Conservation (phyloP, 176 grass and related monocot genomes). For the Oryza officinalis region DNA sequence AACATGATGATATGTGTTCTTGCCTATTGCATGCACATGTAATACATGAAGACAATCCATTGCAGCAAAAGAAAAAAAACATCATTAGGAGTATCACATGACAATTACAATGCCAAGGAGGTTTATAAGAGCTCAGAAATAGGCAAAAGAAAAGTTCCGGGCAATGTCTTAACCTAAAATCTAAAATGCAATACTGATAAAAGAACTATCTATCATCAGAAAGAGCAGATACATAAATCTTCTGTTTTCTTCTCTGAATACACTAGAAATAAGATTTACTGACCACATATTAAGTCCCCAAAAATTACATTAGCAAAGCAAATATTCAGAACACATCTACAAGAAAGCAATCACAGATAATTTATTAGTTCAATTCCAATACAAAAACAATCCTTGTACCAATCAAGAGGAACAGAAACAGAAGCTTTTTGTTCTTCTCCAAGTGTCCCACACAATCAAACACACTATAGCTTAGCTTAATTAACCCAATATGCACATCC, state of each 20-base stretch:
- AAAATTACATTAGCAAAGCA: background rate
- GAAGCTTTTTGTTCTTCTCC: constrained; percentile 27
- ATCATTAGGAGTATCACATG: background rate
- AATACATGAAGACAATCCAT: background rate
- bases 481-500: background rate
- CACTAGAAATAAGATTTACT: constrained; percentile 8
- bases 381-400: constrained; percentile 25
- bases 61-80: background rate
- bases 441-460: background rate
- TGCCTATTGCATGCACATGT: background rate
- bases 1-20: background rate
- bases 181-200: constrained; percentile 6
- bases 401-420: background rate
- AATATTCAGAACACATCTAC: background rate
- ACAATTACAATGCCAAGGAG: constrained; percentile 21
- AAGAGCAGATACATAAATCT: background rate
- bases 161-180: constrained; percentile 10
- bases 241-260: background rate
- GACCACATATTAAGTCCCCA: constrained; percentile 1
- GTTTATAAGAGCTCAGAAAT: background rate
- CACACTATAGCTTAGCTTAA: background rate
- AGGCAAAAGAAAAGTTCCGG: constrained; percentile 10
- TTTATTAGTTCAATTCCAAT: background rate
- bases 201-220: constrained; percentile 8
- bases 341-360: constrained; percentile 13